Conservation (phyloP, 208 protist genomes). For the Wallacemonas rigidus region DNA sequence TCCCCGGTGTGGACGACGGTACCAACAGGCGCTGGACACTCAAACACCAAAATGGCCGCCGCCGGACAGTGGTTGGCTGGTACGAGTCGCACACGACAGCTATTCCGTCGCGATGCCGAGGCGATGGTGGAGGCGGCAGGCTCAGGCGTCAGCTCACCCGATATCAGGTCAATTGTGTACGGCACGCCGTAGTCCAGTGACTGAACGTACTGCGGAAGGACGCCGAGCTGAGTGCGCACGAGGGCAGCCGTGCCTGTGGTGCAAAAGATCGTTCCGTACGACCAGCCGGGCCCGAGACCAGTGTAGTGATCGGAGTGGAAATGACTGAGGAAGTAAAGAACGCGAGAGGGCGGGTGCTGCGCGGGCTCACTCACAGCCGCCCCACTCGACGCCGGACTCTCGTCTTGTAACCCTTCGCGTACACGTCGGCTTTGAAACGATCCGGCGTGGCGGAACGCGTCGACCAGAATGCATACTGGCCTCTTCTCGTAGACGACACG, state of each 20-base stretch:
- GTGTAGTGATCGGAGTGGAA: constrained; percentile 94
- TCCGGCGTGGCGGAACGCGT: constrained; percentile 61
- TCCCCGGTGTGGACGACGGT: constrained; percentile 92
- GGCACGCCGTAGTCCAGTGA: constrained; percentile 42
- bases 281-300: constrained; percentile 49
- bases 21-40: constrained; percentile 38
- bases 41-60: constrained; percentile 90
- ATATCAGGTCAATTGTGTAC: constrained; percentile 60
- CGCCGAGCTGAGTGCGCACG: constrained; percentile 40
- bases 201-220: constrained; percentile 41
- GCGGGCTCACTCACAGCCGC: background rate
- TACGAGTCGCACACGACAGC: constrained; percentile 46
- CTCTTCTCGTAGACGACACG: constrained; percentile 48
- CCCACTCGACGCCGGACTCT: background rate
- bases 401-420: background rate
- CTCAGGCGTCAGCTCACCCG: constrained; percentile 22
- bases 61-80: constrained; percentile 93
- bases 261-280: constrained; percentile 67
- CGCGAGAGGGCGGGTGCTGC: no score
- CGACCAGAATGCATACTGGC: constrained; percentile 60
- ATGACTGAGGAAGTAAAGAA: constrained; percentile 87
- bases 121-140: constrained; percentile 4
- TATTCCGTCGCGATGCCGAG: background rate
- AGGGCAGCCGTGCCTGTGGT: constrained; percentile 65
- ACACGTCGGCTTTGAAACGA: background rate